These are phyloP conservation scores for Cystobasidium slooffiae DNA, from an alignment of 1,284 basidiomycete species.

Conservation along the genomic window DNA sequence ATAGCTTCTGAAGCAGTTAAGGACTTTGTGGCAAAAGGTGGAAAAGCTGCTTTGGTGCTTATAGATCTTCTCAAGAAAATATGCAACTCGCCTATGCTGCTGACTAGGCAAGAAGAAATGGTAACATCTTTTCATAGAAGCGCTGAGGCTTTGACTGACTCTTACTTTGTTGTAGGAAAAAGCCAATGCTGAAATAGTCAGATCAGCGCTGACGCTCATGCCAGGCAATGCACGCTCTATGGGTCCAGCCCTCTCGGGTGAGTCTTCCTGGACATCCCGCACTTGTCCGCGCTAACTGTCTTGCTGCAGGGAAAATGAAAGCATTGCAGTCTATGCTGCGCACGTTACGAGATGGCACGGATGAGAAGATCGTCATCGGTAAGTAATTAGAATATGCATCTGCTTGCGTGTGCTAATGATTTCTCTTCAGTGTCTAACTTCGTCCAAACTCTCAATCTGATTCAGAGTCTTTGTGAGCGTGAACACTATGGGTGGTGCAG, in stretches of 20 bases:
- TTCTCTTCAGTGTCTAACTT: constrained; percentile 53
- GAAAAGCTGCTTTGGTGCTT: constrained; percentile 52
- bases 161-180: not conserved
- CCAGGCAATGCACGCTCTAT: constrained; percentile 63
- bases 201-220: constrained; percentile 63
- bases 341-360: constrained; percentile 68
- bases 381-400: constrained; percentile 78
- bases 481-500: constrained; percentile 78
- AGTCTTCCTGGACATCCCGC: not conserved
- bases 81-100: constrained; percentile 87
- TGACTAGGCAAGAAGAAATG: constrained; percentile 72
- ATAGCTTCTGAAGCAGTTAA: constrained; percentile 50
- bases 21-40: constrained; percentile 45
- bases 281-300: not conserved
- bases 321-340: constrained; percentile 75
- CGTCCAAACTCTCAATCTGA: constrained; percentile 80
- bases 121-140: constrained; percentile 33
- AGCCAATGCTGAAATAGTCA: constrained; percentile 65
- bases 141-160: not conserved
- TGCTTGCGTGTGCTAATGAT: not conserved
- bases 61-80: constrained; percentile 69
- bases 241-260: constrained; percentile 64
- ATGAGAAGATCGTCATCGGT: constrained; percentile 85
- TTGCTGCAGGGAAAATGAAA: constrained; percentile 72
- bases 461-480: constrained; percentile 82